These are phyloP conservation scores for Dioszegia aurantiaca DNA, from an alignment of 768 basidiomycete genomes.

Conservation along the genomic window DNA sequence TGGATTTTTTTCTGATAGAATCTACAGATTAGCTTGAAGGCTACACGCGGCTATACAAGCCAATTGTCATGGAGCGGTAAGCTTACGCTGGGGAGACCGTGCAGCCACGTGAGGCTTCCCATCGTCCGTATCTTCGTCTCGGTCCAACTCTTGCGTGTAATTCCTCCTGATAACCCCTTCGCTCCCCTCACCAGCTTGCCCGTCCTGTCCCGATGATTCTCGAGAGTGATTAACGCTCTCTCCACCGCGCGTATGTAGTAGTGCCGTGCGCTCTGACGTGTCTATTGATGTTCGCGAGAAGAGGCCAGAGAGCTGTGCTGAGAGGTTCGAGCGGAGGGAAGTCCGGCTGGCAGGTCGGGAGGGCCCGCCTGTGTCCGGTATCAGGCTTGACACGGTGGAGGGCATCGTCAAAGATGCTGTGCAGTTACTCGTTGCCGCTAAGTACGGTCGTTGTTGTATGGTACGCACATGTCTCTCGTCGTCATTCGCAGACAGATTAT, in stretches of 20 bases:
- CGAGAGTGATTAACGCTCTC: neutral
- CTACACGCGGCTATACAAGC: neutral
- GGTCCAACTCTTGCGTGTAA: conserved; percentile 18
- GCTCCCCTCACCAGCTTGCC: neutral
- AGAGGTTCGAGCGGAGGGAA: conserved; percentile 8
- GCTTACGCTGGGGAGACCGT: conserved; percentile 9
- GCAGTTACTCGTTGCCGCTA: no score
- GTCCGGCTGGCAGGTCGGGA: conserved; percentile 8
- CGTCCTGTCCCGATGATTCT: neutral
- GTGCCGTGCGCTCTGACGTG: neutral
- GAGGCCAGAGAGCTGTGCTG: conserved; percentile 13
- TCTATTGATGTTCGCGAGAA: conserved; percentile 13
- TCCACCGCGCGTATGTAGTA: neutral
- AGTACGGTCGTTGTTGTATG: no score
- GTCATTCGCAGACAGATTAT: no score
- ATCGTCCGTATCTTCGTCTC: conserved; percentile 1
- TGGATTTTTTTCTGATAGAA: conserved; percentile 2
- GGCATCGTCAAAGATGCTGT: no score
- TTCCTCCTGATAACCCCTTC: conserved; percentile 8
- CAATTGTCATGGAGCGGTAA: no score
- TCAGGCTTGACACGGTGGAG: no score
- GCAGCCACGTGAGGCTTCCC: conserved; percentile 8
- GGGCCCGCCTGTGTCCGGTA: neutral
- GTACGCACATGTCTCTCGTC: no score
- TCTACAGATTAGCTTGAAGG: neutral